Conservation (phyloP, 306 rosid species). For the Malus sylvestris region DNA sequence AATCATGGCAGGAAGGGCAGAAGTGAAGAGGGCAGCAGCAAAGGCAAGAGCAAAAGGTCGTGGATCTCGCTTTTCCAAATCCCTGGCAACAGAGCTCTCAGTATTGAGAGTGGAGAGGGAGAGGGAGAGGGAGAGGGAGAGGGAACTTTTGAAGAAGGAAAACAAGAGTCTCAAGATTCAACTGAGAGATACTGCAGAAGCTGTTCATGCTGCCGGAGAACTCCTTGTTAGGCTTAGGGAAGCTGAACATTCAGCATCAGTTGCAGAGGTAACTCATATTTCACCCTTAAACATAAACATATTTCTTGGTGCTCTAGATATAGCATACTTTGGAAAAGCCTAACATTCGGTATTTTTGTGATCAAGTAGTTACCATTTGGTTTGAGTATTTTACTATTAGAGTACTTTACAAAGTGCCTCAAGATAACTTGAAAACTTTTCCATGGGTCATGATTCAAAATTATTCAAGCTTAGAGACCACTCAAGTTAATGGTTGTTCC, state of each 20-base stretch:
- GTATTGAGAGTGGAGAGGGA: conserved; percentile 79
- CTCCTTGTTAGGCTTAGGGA: conserved; percentile 89
- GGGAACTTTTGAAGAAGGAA: conserved; percentile 68
- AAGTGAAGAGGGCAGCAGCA: conserved; percentile 78
- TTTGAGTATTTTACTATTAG: no score
- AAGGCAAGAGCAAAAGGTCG: conserved; percentile 75
- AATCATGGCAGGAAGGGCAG: conserved; percentile 82
- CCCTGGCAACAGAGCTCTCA: conserved; percentile 88
- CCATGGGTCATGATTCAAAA: no score
- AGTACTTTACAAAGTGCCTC: no score
- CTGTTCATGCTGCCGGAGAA: conserved; percentile 98
- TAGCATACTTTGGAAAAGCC: no score
- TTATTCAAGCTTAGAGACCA: no score
- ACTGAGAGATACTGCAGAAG: conserved; percentile 95
- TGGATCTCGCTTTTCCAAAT: conserved; percentile 71
- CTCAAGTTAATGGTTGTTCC: no score
- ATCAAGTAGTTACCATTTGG: no score
- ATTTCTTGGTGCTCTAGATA: not conserved
- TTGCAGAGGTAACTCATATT: conserved; percentile 58
- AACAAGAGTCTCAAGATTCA: conserved; percentile 69
- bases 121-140: conserved; percentile 34
- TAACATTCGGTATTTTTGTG: no score
- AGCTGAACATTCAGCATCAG: conserved; percentile 73
- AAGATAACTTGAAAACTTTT: no score
- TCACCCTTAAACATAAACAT: not conserved